These are phyloP conservation scores for Russula compacta DNA, from an alignment of 768 basidiomycete genomes.

Conservation along the genomic window DNA sequence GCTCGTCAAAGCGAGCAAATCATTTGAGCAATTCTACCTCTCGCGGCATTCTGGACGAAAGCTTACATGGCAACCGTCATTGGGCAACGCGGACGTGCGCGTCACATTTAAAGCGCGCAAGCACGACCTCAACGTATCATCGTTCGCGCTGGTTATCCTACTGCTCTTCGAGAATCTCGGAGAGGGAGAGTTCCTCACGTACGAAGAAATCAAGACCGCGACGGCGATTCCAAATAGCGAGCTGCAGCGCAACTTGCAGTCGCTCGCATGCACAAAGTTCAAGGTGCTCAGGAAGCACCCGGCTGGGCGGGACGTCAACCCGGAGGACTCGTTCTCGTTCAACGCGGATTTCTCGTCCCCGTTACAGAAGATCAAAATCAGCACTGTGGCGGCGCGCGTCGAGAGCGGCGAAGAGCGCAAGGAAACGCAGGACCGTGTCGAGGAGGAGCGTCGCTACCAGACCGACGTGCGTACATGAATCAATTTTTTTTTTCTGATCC, in stretches of 20 bases:
- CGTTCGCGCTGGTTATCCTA: constrained; percentile 79
- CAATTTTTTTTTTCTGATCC: neutral
- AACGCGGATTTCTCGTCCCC: constrained; percentile 73
- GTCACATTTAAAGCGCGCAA: constrained; percentile 67
- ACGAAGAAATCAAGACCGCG: constrained; percentile 69
- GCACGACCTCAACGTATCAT: constrained; percentile 91
- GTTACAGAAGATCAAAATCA: constrained; percentile 87
- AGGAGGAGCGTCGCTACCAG: constrained; percentile 84
- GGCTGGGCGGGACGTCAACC: constrained; percentile 70
- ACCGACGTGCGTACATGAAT: constrained; percentile 58
- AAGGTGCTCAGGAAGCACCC: constrained; percentile 90
- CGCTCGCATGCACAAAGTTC: constrained; percentile 90
- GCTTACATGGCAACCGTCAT: constrained; percentile 83
- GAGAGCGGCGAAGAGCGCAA: constrained; percentile 81
- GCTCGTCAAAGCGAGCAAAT: constrained; percentile 55
- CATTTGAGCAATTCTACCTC: constrained; percentile 86
- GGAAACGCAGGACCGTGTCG: constrained; percentile 84
- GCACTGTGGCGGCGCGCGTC: constrained; percentile 78
- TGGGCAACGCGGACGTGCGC: constrained; percentile 86
- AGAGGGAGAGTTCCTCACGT: constrained; percentile 65
- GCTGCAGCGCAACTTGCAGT: constrained; percentile 87
- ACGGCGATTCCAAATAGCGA: constrained; percentile 70
- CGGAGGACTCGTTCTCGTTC: constrained; percentile 81
- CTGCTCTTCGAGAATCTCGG: constrained; percentile 72
- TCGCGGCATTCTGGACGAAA: constrained; percentile 82